Conservation (phyloP, 768 basidiomycete genomes). For the Cyathus striatus region DNA sequence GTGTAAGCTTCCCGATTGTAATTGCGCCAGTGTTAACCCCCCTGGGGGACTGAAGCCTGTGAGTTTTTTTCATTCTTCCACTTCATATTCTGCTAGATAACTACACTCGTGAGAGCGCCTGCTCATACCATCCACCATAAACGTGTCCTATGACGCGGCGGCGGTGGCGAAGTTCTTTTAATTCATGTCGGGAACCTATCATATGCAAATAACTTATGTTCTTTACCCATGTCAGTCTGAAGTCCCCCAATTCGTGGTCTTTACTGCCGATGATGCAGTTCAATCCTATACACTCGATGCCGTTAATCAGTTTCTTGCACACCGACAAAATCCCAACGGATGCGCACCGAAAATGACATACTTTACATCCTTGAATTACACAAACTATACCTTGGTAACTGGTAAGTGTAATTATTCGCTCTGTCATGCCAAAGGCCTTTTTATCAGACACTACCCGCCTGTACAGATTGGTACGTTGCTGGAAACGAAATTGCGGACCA, state of each 20-base stretch:
- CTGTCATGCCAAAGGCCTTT: neutral
- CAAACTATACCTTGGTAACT: constrained; percentile 72
- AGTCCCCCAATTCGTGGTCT: constrained; percentile 64
- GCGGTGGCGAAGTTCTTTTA: neutral
- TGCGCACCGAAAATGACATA: constrained; percentile 76
- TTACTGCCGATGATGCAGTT: constrained; percentile 73
- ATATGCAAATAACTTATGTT: neutral
- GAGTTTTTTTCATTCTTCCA: constrained; percentile 18
- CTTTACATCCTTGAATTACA: constrained; percentile 65
- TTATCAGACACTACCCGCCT: no score
- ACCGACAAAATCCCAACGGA: constrained; percentile 73
- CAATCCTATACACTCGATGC: constrained; percentile 74
- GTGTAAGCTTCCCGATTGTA: constrained; percentile 67
- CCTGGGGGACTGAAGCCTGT: constrained; percentile 68
- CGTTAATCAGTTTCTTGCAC: constrained; percentile 69
- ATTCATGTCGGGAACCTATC: neutral
- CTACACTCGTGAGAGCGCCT: no score
- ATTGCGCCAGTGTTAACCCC: constrained; percentile 68
- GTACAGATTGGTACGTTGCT: constrained; percentile 68
- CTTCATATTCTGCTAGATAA: no score
- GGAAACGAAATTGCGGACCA: constrained; percentile 84
- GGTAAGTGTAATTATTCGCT: constrained; percentile 19
- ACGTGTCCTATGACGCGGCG: no score
- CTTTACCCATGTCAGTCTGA: constrained; percentile 33
- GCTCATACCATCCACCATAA: no score